A percentile compares a stretch with the other conserved stretches of the same genome.
Evolutionary conservation across 2,329 filamentous ascomycete species (phyloP).

Genomic region (Colletotrichum agaves): DNA sequence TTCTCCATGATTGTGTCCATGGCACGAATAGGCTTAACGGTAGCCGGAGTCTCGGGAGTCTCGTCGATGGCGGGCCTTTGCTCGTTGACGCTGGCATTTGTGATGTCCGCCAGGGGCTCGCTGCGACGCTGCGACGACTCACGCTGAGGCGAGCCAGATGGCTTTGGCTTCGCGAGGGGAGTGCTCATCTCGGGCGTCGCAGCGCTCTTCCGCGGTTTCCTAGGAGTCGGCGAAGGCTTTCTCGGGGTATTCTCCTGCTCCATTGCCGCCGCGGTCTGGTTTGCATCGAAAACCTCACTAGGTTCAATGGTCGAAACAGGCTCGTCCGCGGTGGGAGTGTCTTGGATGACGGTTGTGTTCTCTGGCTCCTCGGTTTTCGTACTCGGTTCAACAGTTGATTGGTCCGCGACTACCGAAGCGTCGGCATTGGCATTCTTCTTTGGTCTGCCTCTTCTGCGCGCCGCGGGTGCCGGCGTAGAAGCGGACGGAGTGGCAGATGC

Average conservation of each 20-base stretch:
- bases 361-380: background rate
- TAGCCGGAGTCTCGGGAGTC: constrained; percentile 56
- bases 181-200: constrained; percentile 46
- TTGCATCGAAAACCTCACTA: constrained; percentile 51
- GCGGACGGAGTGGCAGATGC: constrained; percentile 59
- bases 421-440: constrained; percentile 54
- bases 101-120: constrained; percentile 80
- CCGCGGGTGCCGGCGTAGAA: constrained; percentile 43
- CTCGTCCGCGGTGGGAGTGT: background rate
- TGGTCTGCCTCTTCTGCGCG: constrained; percentile 51
- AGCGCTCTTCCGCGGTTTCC: constrained; percentile 73
- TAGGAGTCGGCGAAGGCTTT: constrained; percentile 58
- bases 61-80: constrained; percentile 54
- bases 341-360: background rate
- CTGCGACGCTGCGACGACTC: constrained; percentile 60
- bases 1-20: constrained; percentile 84
- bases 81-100: constrained; percentile 73
- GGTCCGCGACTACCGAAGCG: constrained; percentile 41
- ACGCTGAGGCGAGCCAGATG: constrained; percentile 65
- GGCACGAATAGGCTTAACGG: constrained; percentile 77
- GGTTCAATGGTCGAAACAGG: constrained; percentile 39
- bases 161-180: constrained; percentile 59
- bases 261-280: constrained; percentile 46
- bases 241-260: constrained; percentile 47
- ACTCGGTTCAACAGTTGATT: background rate